Conservation (phyloP, 1,139 yeast species). For the Tardiomyces blankii region DNA sequence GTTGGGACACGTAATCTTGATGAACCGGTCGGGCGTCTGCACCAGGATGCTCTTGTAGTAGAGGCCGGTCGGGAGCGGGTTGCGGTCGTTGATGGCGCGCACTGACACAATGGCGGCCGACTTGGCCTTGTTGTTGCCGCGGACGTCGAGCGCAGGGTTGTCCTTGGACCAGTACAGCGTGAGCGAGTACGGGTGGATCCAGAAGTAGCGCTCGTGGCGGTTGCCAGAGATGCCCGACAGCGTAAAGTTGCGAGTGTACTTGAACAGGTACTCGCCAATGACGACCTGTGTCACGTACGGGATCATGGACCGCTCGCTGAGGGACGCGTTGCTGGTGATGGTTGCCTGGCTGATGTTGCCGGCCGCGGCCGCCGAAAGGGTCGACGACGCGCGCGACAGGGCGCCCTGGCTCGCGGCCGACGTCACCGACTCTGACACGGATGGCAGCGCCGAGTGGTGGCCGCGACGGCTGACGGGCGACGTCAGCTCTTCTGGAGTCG, state of each 20-base stretch:
- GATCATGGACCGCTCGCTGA: constrained; percentile 64
- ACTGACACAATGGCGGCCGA: constrained; percentile 77
- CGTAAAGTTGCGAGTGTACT: constrained; percentile 71
- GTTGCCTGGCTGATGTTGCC: constrained; percentile 29
- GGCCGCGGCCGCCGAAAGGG: background rate
- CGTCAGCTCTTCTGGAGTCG: background rate
- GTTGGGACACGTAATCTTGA: constrained; percentile 80
- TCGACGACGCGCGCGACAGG: background rate
- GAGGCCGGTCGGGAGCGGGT: constrained; percentile 84
- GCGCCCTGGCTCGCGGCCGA: background rate
- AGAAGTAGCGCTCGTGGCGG: constrained; percentile 86
- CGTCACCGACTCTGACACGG: background rate
- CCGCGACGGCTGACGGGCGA: background rate
- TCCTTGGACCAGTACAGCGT: constrained; percentile 83
- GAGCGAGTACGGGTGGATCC: constrained; percentile 92
- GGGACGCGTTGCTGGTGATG: constrained; percentile 58
- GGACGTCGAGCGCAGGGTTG: constrained; percentile 57
- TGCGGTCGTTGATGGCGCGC: constrained; percentile 71
- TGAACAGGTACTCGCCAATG: constrained; percentile 83
- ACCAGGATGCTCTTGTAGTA: constrained; percentile 78
- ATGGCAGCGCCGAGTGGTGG: background rate
- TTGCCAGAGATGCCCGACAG: constrained; percentile 64
- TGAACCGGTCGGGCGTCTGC: constrained; percentile 52
- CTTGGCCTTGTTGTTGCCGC: constrained; percentile 41
- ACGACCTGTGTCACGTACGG: constrained; percentile 83